These are phyloP conservation scores for Fusarium pininemorale DNA, from an alignment of 2,329 filamentous ascomycete species.

Conservation along the genomic window DNA sequence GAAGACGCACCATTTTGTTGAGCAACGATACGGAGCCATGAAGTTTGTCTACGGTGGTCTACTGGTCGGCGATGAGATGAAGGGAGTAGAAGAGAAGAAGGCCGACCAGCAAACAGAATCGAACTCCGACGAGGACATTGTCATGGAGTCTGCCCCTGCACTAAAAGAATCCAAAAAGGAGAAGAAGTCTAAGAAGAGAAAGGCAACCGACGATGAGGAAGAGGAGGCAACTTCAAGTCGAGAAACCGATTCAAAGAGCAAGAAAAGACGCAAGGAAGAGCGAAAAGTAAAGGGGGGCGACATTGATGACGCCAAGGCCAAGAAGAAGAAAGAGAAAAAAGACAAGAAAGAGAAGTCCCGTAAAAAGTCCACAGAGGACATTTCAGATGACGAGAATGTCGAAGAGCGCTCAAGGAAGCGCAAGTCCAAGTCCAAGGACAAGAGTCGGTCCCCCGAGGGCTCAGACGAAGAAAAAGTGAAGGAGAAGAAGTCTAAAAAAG, in stretches of 20 bases:
- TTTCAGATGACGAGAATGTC: constrained; percentile 35
- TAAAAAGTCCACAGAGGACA: constrained; percentile 33
- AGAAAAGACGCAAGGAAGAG: constrained; percentile 51
- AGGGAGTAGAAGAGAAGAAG: constrained; percentile 46
- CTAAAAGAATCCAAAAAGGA: constrained; percentile 49
- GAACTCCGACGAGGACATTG: constrained; percentile 31
- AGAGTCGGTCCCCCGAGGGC: constrained; percentile 41
- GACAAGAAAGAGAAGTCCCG: constrained; percentile 54
- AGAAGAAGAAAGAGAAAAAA: constrained; percentile 51
- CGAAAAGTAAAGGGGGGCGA: constrained; percentile 46
- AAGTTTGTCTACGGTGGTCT: constrained; percentile 89
- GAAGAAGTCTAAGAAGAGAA: constrained; percentile 62
- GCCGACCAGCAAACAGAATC: constrained; percentile 12
- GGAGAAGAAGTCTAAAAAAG: constrained; percentile 52
- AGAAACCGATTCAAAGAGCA: constrained; percentile 48
- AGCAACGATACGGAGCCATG: constrained; percentile 80
- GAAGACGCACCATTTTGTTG: constrained; percentile 77
- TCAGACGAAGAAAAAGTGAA: constrained; percentile 43
- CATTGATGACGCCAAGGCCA: constrained; percentile 32
- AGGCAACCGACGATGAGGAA: constrained; percentile 51
- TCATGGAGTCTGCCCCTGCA: constrained; percentile 34
- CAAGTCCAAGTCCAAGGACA: constrained; percentile 45
- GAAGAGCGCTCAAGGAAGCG: constrained; percentile 47
- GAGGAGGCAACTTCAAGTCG: constrained; percentile 43
- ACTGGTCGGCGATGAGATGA: constrained; percentile 65